Base-by-base conservation (phyloP, 371 early-diverging fungal species). In the Saksenaea oblongispora region DNA sequence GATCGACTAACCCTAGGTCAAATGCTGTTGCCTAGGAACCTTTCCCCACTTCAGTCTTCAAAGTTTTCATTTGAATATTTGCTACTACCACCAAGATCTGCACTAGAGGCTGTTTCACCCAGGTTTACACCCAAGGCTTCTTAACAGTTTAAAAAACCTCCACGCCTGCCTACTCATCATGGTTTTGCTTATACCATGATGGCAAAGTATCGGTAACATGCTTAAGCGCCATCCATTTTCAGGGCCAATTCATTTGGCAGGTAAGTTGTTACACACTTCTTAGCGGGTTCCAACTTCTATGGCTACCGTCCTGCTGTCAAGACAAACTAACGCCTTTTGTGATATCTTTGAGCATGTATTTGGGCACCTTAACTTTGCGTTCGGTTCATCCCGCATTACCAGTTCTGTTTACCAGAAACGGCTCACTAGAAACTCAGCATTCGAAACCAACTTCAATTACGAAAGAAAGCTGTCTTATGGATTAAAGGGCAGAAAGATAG, bases 331-430 rank as follows among this genome's bases (percentile, higher is more conserved):
- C 82, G 81, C 81, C 82, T 80, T 82, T 80, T 82, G 81, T 82
- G 79, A 84, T 84, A 69, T 82, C 83, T 83, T 76, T 56, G 80
- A 84, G 74, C 84, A 85, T 84, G 84, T 81, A 55, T 62, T 47
- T 51, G 31, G 80, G 72, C 85, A 79, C 84, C 83, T 83, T 84
- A 83, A 84, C 83, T 74, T 79, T 67, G 72, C 83, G 83, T 84
- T 83, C 82, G 83, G 84, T 87, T 87, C 85, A 85, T 85, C 87
- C 85, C 79, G 82, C 84, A 83, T 84, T 80, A 83, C 87, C 85
- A 87, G 84, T 85, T 87, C 84, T 84, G 87, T 83, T 84, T 85
- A 85, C 84, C 85, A 84, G 84, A 84, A 87, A 84, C 79, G 85
- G 84, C 87, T 83, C 84, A 86, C 81, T 75, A 65, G 82, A 81